These are phyloP conservation scores for Neonectria neomacrospora DNA, from an alignment of 2,329 filamentous ascomycete species.

Conservation along the genomic window DNA sequence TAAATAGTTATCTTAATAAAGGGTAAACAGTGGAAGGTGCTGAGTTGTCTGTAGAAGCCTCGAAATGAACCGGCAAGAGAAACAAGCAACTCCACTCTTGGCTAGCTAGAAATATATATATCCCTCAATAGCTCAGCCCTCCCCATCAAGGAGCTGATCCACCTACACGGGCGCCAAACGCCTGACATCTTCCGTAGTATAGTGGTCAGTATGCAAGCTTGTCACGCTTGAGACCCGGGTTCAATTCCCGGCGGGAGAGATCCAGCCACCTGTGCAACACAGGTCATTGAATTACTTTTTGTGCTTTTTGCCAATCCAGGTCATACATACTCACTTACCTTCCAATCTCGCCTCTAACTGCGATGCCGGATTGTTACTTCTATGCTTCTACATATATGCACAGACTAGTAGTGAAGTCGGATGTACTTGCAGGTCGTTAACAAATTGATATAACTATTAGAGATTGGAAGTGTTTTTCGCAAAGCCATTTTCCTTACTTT, in stretches of 20 bases:
- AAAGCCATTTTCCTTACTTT: not conserved
- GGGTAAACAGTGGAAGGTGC: no score
- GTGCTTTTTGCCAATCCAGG: not conserved
- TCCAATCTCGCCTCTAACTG: no score
- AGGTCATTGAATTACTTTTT: slow-evolving; percentile 28
- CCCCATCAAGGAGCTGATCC: slow-evolving; percentile 26
- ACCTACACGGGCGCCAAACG: slow-evolving; percentile 31
- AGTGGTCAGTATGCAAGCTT: slow-evolving; percentile 41
- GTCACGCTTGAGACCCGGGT: slow-evolving; percentile 42
- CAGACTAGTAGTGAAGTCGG: not conserved
- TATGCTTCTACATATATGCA: no score
- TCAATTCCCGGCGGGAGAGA: slow-evolving; percentile 43
- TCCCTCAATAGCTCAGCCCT: not conserved
- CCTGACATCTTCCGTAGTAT: slow-evolving; percentile 38
- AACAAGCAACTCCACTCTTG: not conserved
- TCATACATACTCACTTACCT: no score
- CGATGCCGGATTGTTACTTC: no score
- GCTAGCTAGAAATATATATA: slow-evolving; percentile 13
- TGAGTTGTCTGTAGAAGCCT: no score
- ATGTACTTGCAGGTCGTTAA: slow-evolving; percentile 24
- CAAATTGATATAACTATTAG: no score
- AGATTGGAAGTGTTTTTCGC: no score
- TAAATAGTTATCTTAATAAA: no score
- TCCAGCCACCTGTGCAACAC: slow-evolving; percentile 36
- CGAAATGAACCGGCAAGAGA: no score